Conservation (phyloP, 768 basidiomycete species). For the Hydnomerulius pinastri region DNA sequence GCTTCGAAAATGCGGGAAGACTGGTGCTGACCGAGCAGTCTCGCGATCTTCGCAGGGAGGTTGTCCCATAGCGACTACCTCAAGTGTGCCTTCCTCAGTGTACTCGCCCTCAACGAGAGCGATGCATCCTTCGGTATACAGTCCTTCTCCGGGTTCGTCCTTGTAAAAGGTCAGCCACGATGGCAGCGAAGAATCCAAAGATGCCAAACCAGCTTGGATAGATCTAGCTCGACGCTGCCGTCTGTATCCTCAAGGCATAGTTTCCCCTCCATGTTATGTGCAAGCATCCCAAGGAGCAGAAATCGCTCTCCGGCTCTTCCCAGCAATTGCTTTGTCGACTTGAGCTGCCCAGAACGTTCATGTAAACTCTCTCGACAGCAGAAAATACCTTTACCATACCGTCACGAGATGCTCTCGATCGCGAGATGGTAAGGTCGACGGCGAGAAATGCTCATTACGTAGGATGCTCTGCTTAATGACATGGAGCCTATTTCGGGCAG, state of each 20-base stretch:
- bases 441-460: slow-evolving; percentile 96
- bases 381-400: slow-evolving; percentile 43
- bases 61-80: slow-evolving; percentile 94
- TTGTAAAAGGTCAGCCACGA: slow-evolving; percentile 28
- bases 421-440: slow-evolving; percentile 87
- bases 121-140: slow-evolving; percentile 96
- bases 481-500: slow-evolving; percentile 82
- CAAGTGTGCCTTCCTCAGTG: slow-evolving; percentile 85
- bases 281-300: slow-evolving; percentile 90
- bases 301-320: slow-evolving; percentile 90
- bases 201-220: slow-evolving; percentile 74
- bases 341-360: slow-evolving; percentile 54
- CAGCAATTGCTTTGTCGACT: slow-evolving; percentile 93
- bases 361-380: slow-evolving; percentile 17
- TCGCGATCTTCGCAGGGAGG: slow-evolving; percentile 93
- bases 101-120: slow-evolving; percentile 96
- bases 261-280: slow-evolving; percentile 86
- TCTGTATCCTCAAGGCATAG: slow-evolving; percentile 93
- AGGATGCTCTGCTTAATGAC: slow-evolving; percentile 92
- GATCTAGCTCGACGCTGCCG: slow-evolving; percentile 85
- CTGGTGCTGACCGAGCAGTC: slow-evolving; percentile 64
- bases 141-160: slow-evolving; percentile 91
- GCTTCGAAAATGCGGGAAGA: neutral
- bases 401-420: slow-evolving; percentile 89
- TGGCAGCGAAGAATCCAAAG: neutral